Conservation (phyloP, 192 early-diverging fungal genomes). For the Gamsiella multidivaricata region DNA sequence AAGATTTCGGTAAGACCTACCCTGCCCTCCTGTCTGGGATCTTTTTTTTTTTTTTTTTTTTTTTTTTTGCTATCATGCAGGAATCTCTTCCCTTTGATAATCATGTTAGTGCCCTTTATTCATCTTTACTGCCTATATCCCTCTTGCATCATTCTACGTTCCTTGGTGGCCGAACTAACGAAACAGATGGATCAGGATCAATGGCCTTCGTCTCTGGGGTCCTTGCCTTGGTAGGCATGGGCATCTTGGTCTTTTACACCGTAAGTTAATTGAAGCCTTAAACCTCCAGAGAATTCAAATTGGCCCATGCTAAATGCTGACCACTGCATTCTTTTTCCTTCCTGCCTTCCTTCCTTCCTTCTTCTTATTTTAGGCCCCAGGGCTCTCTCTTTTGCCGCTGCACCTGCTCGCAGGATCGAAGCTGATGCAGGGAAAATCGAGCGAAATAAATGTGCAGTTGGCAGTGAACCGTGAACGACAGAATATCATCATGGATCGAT, state of each 20-base stretch:
- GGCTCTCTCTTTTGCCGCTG: constrained; percentile 38
- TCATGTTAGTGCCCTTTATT: too few species aligned
- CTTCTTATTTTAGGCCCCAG: constrained; percentile 26
- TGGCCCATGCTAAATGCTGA: not conserved
- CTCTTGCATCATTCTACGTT: too few species aligned
- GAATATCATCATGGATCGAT: constrained; percentile 25
- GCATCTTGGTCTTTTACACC: constrained; percentile 65
- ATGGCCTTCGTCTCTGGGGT: constrained; percentile 61
- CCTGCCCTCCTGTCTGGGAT: not conserved
- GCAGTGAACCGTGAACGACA: constrained; percentile 22
- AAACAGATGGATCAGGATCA: constrained; percentile 23
- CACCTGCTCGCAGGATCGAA: constrained; percentile 29
- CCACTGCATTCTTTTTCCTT: not conserved
- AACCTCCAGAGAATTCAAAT: too few species aligned
- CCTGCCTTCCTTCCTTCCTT: not conserved
- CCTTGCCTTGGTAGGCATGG: constrained; percentile 61
- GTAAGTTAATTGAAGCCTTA: constrained; percentile 29
- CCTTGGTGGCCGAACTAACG: too few species aligned
- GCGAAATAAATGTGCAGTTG: constrained; percentile 15
- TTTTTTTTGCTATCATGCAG: not conserved
- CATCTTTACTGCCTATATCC: too few species aligned
- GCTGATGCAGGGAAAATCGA: constrained; percentile 4
- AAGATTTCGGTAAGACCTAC: not conserved
- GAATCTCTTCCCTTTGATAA: too few species aligned
- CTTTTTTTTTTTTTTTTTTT: not conserved